Percentiles rank a stretch among this genome's conserved stretches.
These are phyloP conservation scores for Thuja plicata DNA, from an alignment of 83 land plant genomes.

Conservation along the genomic window DNA sequence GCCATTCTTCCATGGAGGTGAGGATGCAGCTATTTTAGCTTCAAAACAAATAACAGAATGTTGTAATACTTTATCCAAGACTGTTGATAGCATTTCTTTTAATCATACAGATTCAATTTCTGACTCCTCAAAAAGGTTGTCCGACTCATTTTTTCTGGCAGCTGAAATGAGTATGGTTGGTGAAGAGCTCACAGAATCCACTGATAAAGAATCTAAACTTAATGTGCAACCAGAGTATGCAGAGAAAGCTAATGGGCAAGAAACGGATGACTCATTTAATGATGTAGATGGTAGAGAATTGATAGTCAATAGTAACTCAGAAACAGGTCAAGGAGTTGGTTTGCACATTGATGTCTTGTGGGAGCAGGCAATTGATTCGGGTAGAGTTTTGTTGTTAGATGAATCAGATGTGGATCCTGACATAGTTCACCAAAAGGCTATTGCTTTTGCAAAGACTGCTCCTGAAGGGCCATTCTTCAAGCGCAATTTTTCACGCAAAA, in stretches of 20 bases:
- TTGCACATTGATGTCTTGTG: slow-evolving; percentile 27
- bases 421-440: slow-evolving; percentile 31
- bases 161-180: neutral
- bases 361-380: slow-evolving; percentile 51
- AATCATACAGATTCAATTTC: neutral
- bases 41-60: neutral
- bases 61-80: neutral
- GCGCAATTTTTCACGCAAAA: slow-evolving; percentile 17
- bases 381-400: slow-evolving; percentile 41
- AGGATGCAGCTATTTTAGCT: neutral
- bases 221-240: neutral
- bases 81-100: neutral
- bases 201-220: neutral
- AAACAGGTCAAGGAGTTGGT: neutral
- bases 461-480: slow-evolving; percentile 51
- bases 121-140: neutral
- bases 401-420: slow-evolving; percentile 40
- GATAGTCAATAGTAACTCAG: neutral
- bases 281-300: neutral
- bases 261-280: neutral
- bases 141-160: neutral
- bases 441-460: slow-evolving; percentile 48
- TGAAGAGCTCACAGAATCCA: neutral
- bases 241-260: neutral
- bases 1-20: neutral